Evolutionary conservation across 2,329 filamentous ascomycete species (phyloP).

Genomic region (Sclerotinia sclerotiorum): DNA sequence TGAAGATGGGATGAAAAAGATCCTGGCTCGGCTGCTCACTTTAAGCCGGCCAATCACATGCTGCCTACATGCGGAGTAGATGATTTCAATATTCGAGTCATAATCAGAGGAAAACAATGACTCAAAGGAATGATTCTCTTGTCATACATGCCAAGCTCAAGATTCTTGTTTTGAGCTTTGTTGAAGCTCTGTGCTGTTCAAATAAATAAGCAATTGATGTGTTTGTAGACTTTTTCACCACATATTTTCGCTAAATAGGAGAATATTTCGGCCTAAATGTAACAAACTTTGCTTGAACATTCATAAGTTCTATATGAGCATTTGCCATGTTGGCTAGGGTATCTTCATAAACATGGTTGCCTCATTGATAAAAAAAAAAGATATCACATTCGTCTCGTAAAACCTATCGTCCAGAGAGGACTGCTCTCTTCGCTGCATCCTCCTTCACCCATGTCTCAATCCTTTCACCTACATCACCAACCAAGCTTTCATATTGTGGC

Average conservation of each 20-base stretch:
- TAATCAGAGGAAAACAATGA: background rate
- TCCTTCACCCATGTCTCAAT: conserved; percentile 71
- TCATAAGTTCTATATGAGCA: background rate
- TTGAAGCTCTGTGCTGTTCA: background rate
- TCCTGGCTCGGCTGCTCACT: background rate
- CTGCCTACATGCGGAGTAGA: background rate
- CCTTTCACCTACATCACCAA: conserved; percentile 69
- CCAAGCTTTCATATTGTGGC: conserved; percentile 71
- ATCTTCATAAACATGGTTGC: background rate
- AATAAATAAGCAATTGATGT: background rate
- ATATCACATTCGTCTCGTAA: background rate
- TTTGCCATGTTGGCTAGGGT: background rate
- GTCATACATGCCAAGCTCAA: background rate
- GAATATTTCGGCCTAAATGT: conserved; percentile 16
- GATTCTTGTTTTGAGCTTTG: background rate
- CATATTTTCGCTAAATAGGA: background rate
- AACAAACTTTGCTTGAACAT: background rate
- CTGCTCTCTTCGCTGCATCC: conserved; percentile 45
- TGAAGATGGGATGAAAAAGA: background rate
- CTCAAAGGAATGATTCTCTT: background rate
- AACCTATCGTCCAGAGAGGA: conserved; percentile 19
- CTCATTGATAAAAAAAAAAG: background rate
- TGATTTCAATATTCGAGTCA: background rate
- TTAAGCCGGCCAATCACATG: conserved; percentile 6
- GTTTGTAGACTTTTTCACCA: conserved; percentile 4